Evolutionary conservation across 306 rosid species (phyloP), one percentile per base, ranked within the genome.

Genomic region (Vicia faba): DNA sequence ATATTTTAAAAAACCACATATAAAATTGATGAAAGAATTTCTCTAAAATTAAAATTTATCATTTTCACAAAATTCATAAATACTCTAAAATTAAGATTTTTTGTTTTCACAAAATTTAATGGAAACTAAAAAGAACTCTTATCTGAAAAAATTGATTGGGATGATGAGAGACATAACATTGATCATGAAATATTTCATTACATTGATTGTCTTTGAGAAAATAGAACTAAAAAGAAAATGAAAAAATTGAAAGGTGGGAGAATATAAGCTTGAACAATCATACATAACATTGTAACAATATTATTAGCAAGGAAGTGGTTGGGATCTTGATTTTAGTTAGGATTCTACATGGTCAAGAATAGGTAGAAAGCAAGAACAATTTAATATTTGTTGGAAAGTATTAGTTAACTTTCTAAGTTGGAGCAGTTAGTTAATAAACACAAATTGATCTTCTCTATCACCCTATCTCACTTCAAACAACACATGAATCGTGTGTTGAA

Each of bases 401-500:
- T 43, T 68, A 59, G 81, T 56, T 81, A 31, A 39, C 68, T 57
- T 76, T 69, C 72, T 61, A 46, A 19, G 31, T 45, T 43, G 80
- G 59, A 59, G 80, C 76, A 68, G 89, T 80, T 82, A 60, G 2
- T 20, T n/a, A n/a, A 82, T 64, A 51, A 78, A 69, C 86, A 76
- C 79, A 75, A 71, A 70, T 57, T 56, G 67, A 29, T 71, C 48
- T 73, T 25, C 64, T 58, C 44, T 72, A 48, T 64, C 65, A 18
- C 67, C 58, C 56, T 75, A 48, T 64, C 46, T 58, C 75, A 78
- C 25, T 40, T 20, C 14, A 18, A 28, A 60, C 69, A 81, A 69
- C 89, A 80, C 89, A 78, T n/a, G 79, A 81, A 71, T 72, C 63
- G 89, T 76, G 86, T 87, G 89, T 82, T 74, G 70, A 51, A 33